These are phyloP conservation scores for Daedalea quercina DNA, from an alignment of 768 basidiomycete species.

Conservation along the genomic window DNA sequence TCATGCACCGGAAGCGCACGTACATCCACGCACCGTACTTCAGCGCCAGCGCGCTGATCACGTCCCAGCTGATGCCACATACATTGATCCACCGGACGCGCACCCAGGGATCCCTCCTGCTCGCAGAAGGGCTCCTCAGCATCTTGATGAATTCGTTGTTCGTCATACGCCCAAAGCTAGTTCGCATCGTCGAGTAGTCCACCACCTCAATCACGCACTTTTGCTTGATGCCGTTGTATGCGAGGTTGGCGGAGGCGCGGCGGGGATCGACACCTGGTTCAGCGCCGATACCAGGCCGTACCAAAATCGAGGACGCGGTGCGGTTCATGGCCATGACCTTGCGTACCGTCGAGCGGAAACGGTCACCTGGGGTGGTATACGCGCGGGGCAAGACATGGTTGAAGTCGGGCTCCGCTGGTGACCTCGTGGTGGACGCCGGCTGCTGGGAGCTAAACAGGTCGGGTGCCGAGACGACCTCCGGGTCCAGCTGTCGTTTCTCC, in stretches of 20 bases:
- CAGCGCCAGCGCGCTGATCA: constrained; percentile 59
- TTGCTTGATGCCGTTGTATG: constrained; percentile 51
- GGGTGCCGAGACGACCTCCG: constrained; percentile 6
- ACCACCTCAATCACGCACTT: constrained; percentile 61
- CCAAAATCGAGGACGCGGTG: constrained; percentile 31
- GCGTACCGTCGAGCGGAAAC: constrained; percentile 48
- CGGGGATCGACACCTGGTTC: constrained; percentile 71
- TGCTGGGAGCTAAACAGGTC: not conserved
- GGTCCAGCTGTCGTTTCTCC: not conserved
- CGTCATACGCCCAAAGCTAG: constrained; percentile 47
- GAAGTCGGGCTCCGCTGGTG: not conserved
- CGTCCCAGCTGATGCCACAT: constrained; percentile 64
- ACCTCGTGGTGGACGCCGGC: not conserved
- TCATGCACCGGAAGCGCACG: not conserved
- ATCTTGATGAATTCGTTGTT: constrained; percentile 57
- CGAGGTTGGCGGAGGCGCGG: constrained; percentile 45
- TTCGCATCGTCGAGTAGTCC: constrained; percentile 57
- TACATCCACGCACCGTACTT: constrained; percentile 43
- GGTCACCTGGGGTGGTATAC: constrained; percentile 34
- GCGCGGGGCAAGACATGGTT: constrained; percentile 7
- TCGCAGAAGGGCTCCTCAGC: constrained; percentile 37
- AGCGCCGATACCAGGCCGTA: constrained; percentile 42
- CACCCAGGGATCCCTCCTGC: constrained; percentile 49
- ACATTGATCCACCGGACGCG: constrained; percentile 74
- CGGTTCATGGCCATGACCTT: constrained; percentile 61